Base-by-base conservation (phyloP, 2,329 filamentous ascomycete species). In the Penicillium sp. region DNA sequence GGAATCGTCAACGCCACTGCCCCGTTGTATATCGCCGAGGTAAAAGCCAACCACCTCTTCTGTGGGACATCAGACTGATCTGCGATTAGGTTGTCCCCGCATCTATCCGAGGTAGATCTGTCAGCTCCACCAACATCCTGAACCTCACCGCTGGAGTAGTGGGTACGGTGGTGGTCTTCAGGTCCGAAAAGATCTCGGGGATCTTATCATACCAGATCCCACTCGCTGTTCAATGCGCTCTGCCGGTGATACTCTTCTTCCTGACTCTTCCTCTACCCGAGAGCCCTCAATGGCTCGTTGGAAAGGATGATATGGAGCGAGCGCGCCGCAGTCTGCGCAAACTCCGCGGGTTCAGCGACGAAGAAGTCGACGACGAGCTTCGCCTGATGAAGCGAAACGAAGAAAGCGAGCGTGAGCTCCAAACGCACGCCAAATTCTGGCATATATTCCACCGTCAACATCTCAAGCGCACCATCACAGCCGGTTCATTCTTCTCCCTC, bases 1-100 rank as follows among this genome's bases (percentile, higher is more conserved):
- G 70, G 70, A 1, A 64, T 73, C 36, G 64, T 69, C 34, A 70
- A 67, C 56, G 66, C 68, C 8, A 73, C 68, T 22, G 70, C 70
- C 4, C 71, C 71, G 9, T 53, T 75, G 21, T 75, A 74, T 62
- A 60, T 74, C 16, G 68, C 71, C 3, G 72, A 75, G 58, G 66
- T 66, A 54, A 36, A n/a, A 36, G 13, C 4, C 10, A 34, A 10
- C 3, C 24, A 34, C 2, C 31, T 13, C 5, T 44, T 9, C 14
- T 31, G 22, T 16, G 6, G 5, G 3, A 29, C 21, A 22, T 18
- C 13, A 9, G 24, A 22, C 44, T 53, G 9, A 60, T 50, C 24
- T 27, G 13, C 10, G 4, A 9, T 8, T 39, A 67, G 64, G 62
- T 73, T 5, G 71, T 74, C 7, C 71, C 69, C 3, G 57, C 65